Evolutionary conservation across 192 early-diverging fungal genomes (phyloP), one percentile per base, ranked within the genome.

Genomic region (Spizellomyces punctatus): DNA sequence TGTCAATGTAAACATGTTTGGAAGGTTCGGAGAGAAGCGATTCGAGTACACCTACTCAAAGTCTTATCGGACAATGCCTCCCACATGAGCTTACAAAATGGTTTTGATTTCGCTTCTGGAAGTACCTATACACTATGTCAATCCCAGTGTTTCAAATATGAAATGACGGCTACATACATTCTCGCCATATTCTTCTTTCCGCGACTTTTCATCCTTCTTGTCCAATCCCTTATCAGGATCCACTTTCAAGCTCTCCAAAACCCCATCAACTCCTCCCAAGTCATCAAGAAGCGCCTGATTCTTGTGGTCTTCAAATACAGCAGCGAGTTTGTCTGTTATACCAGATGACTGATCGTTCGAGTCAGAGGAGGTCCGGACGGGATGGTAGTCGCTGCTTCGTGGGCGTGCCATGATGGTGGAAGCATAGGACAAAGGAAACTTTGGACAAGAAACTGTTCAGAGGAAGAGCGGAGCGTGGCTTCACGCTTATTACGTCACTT

Each of bases 61-160:
- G 59, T 61, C 36, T 89, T 85, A 91, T 69, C 27, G 75, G 80
- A 56, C 63, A 63, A 69, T 83, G 81, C 83, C 45, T 83, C 73
- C 66, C 64, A 76, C 27, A 79, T 65, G 61, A 83, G 78, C 46
- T 60, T 69, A 64, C 65, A 72, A n/a, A 85, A 68, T 5, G 79
- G 45, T 43, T 19, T 41, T 12, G 47, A 41, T 14, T 54, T 22
- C 22, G 76, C 19, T 19, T 69, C 59, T n/a, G 83, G 83, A 43
- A 85, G 59, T 5, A 41, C n/a, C 59, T 61, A 54, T 54, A n/a
- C 50, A 54, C 1, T 0, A 0, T 54, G 50, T 19, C 50, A 54
- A 54, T 54, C 14, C 50, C 50, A 54, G 12, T 42, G n/a, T 16
- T 46, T 64, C 82, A 80, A 61, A 52, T n/a, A 63, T n/a, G 78